phyloP scores from a whole-genome alignment of 495 filamentous ascomycete genomes.

The Delitschia confertaspora region DNA sequence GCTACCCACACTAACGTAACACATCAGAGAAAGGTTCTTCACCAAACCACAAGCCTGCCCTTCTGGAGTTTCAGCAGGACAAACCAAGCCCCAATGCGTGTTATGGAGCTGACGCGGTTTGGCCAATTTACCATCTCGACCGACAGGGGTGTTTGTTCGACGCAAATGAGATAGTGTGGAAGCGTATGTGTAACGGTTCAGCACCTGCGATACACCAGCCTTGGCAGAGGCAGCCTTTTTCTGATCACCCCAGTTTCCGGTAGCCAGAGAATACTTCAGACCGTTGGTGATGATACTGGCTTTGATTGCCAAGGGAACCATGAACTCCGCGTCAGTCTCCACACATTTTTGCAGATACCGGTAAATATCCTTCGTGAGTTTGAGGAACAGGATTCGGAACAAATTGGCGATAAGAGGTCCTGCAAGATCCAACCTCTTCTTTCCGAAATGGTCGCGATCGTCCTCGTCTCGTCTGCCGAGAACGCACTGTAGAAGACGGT shows the following conservation, averaged over 20 bases:
- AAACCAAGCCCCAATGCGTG: slow-evolving; percentile 97
- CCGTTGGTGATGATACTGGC: slow-evolving; percentile 83
- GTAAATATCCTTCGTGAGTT: slow-evolving; percentile 80
- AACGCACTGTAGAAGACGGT: slow-evolving; percentile 82
- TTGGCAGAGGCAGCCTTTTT: slow-evolving; percentile 93
- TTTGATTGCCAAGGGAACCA: slow-evolving; percentile 81
- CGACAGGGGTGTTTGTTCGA: slow-evolving; percentile 94
- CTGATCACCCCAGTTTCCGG: slow-evolving; percentile 98
- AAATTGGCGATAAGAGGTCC: slow-evolving; percentile 88
- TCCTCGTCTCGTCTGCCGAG: slow-evolving; percentile 86
- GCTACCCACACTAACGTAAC: slow-evolving; percentile 88
- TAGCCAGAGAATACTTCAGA: slow-evolving; percentile 94
- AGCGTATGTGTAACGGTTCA: slow-evolving; percentile 95
- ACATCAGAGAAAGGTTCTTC: slow-evolving; percentile 98
- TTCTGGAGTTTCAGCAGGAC: slow-evolving; percentile 95
- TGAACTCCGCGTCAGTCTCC: slow-evolving; percentile 79
- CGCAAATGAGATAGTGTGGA: slow-evolving; percentile 94
- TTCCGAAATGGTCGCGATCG: slow-evolving; percentile 97
- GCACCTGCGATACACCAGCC: slow-evolving; percentile 93
- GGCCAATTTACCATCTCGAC: slow-evolving; percentile 94
- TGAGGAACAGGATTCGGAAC: slow-evolving; percentile 79
- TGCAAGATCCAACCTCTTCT: slow-evolving; percentile 93
- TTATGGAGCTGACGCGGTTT: slow-evolving; percentile 98
- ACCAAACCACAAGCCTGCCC: slow-evolving; percentile 97
- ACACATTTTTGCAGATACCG: slow-evolving; percentile 85